Conservation (phyloP, 805 yeast genomes). For the Metschnikowia picachoensis region DNA sequence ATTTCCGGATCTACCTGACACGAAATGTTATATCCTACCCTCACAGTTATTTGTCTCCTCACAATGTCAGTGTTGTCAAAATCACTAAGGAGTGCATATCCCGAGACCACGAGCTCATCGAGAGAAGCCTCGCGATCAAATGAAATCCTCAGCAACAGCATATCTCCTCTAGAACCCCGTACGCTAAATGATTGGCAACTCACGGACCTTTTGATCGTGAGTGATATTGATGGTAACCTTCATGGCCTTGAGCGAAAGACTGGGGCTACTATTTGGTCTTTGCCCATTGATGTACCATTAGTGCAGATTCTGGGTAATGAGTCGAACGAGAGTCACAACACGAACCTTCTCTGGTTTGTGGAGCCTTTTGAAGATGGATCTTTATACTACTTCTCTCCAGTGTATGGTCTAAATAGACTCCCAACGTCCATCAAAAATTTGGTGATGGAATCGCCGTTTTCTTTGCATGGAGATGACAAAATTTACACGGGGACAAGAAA, state of each 20-base stretch:
- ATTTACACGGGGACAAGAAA: slow-evolving; percentile 82
- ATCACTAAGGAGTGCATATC: not conserved
- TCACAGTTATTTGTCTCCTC: not conserved
- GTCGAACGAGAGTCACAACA: slow-evolving; percentile 12
- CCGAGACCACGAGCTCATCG: not conserved
- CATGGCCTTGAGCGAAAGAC: slow-evolving; percentile 75
- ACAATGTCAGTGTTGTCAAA: not conserved
- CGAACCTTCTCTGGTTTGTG: slow-evolving; percentile 68
- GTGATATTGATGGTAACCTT: slow-evolving; percentile 83
- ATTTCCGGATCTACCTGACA: no score
- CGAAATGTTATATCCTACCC: not conserved
- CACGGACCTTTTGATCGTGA: slow-evolving; percentile 59
- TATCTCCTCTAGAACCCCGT: slow-evolving; percentile 35
- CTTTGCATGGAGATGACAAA: slow-evolving; percentile 68
- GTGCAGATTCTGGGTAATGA: slow-evolving; percentile 37
- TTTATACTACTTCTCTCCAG: slow-evolving; percentile 73
- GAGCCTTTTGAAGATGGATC: slow-evolving; percentile 88
- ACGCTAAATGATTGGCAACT: slow-evolving; percentile 46
- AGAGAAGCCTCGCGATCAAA: not conserved
- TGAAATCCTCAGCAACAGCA: slow-evolving; percentile 12
- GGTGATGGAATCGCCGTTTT: slow-evolving; percentile 81
- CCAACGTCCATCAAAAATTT: slow-evolving; percentile 78
- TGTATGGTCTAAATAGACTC: slow-evolving; percentile 70
- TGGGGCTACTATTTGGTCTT: slow-evolving; percentile 75
- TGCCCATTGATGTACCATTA: slow-evolving; percentile 61